Base-by-base conservation (phyloP, 2,329 filamentous ascomycete genomes). In the Exutisphaerella laricina region DNA sequence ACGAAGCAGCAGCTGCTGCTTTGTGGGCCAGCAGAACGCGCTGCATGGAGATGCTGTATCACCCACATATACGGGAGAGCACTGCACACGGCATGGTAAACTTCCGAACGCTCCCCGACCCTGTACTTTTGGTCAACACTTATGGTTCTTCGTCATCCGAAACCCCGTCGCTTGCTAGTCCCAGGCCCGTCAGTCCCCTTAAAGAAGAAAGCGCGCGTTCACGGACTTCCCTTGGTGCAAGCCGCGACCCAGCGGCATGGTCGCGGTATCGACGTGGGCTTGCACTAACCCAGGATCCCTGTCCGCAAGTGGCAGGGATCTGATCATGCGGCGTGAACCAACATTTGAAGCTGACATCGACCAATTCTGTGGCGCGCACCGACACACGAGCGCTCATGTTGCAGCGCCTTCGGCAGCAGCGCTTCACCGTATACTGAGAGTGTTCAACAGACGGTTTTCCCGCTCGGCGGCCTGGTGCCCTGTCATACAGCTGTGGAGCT, bases 41-140 rank as follows among this genome's bases (percentile, higher is more conserved):
- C 13, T 35, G 45, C 35, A 44, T 20, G 14, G 17, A 40, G 26
- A 13, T 33, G 45, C 37, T 18, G 39, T 46, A 20, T 22, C 33
- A 33, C 35, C 33, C 31, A 38, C 38, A 35, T 32, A 36, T 35
- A 22, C 32, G 23, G 34, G 12, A 16, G 18, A 21, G 33, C 41
- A 48, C 36, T 28, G 41, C 45, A 32, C 26, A 14, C 34, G 35
- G 18, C 30, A 18, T 32, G 46, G 46, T 43, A 49, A 49, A 45
- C 42, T 43, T 49, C 46, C 46, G 42, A 48, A 29, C 36, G 38
- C 41, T 41, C 29, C 31, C 30, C 35, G 26, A 25, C 29, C 31
- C 34, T 34, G 43, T 28, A 20, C 29, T 23, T 31, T 6, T 26
- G 31, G 38, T 16, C 20, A 17, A 31, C 28, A 18, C 28, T 32